Base-by-base conservation (phyloP, 495 filamentous ascomycete genomes). In the Tuber melanosporum region DNA sequence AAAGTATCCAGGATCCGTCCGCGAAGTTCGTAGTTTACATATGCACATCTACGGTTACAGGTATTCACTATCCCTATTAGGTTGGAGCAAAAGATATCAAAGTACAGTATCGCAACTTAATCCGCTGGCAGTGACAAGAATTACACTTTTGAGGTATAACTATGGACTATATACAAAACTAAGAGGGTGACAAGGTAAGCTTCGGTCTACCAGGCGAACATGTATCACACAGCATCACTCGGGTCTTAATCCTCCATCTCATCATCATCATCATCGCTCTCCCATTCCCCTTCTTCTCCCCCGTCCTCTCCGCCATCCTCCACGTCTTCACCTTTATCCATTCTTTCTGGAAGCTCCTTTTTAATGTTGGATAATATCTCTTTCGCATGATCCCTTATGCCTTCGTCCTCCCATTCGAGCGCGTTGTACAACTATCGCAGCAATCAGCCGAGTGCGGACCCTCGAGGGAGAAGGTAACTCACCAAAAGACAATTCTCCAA, bases 381-480 rank as follows among this genome's bases (percentile, higher is more conserved):
- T 70, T 84, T 82, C 2, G 90, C 88, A 83, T 93, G 91, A 46
- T 90, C 90, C 52, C 87, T 86, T 22, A 93, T 86, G 76, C 89
- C 84, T 41, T 92, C 90, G 80, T 93, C 91, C 79, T 93, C 91
- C 81, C 92, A 93, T 36, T 91, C 90, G 71, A 91, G 88, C 76
- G 86, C 80, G 36, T 86, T 79, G 79, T 89, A 92, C 14, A 92
- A 85, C 77, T 88, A 91, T 84, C 77, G 88, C 89, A 72, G 88
- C 88, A 22, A 86, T 85, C 19, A 92, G 85, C 89, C 89, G 90
- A 36, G 20, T 17, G 22, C n/a, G 57, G n/a, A 41, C 14, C 0
- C 36, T 42, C n/a, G 19, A 79, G 19, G 26, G 22, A 46, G 17
- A 9, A 36, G n/a, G 0, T 8, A 20, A 66, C 80, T 20, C 44